Conservation (phyloP, 2,329 filamentous ascomycete species). For the Cladosporium sp. region DNA sequence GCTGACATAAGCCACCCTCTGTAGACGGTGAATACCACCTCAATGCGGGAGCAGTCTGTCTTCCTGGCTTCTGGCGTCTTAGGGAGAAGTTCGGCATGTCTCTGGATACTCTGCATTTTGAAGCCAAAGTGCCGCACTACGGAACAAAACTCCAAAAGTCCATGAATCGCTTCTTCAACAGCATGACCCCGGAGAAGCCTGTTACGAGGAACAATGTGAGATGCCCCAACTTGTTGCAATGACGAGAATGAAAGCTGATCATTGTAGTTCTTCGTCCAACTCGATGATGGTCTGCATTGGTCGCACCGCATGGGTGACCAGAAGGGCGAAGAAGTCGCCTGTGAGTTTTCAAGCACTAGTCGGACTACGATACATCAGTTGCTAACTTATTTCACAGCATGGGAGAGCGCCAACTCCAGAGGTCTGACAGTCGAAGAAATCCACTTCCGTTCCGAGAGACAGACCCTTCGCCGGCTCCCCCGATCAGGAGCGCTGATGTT, state of each 20-base stretch:
- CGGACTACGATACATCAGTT: not conserved
- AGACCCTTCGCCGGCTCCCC: slow-evolving; percentile 2
- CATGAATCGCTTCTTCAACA: slow-evolving; percentile 10
- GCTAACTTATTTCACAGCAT: not conserved
- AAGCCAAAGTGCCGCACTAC: slow-evolving; percentile 8
- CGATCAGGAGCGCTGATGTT: slow-evolving; percentile 5
- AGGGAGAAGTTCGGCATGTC: slow-evolving; percentile 12
- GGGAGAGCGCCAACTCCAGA: slow-evolving; percentile 4
- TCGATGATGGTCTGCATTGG: slow-evolving; percentile 8
- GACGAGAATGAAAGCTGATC: not conserved
- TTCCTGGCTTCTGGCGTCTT: slow-evolving; percentile 8
- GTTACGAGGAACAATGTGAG: slow-evolving; percentile 8
- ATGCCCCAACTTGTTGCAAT: not conserved
- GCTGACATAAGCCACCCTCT: not conserved
- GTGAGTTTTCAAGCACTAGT: not conserved
- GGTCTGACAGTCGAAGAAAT: slow-evolving; percentile 6
- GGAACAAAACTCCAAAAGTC: slow-evolving; percentile 7
- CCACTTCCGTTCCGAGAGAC: slow-evolving; percentile 6
- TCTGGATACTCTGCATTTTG: slow-evolving; percentile 4
- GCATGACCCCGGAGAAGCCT: slow-evolving; percentile 5
- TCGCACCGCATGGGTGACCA: slow-evolving; percentile 6
- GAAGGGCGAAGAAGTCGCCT: slow-evolving; percentile 2
- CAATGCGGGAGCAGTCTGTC: slow-evolving; percentile 3
- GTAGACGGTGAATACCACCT: slow-evolving; percentile 6
- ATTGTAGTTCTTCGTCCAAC: slow-evolving; percentile 4